Conservation (phyloP, 2,329 filamentous ascomycete species). For the Alternaria ethzedia region DNA sequence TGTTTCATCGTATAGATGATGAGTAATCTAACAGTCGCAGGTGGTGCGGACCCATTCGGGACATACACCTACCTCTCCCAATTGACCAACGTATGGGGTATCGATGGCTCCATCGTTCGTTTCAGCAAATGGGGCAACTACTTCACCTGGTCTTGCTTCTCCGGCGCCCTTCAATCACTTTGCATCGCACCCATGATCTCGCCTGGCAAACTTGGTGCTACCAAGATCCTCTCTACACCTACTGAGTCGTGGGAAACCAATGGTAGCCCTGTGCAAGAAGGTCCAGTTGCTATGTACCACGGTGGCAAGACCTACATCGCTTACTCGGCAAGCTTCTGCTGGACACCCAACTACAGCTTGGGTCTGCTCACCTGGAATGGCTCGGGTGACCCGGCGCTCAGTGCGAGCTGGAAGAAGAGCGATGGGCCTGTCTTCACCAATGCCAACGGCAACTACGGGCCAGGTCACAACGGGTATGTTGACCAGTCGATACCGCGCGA, state of each 20-base stretch:
- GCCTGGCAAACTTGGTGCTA: slow-evolving; percentile 54
- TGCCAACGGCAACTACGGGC: slow-evolving; percentile 64
- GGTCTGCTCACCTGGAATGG: slow-evolving; percentile 63
- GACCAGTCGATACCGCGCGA: background rate
- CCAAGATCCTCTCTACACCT: slow-evolving; percentile 59
- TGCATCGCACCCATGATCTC: slow-evolving; percentile 51
- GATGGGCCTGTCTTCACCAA: slow-evolving; percentile 58
- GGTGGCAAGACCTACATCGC: slow-evolving; percentile 60
- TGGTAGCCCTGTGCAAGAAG: slow-evolving; percentile 62
- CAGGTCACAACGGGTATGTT: slow-evolving; percentile 59
- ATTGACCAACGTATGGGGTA: slow-evolving; percentile 53
- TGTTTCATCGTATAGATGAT: too few relatives aligned
- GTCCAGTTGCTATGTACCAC: slow-evolving; percentile 60
- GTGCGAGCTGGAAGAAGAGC: slow-evolving; percentile 59
- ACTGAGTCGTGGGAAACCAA: slow-evolving; percentile 60
- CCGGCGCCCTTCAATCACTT: slow-evolving; percentile 51
- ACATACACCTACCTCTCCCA: slow-evolving; percentile 58
- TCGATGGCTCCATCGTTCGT: slow-evolving; percentile 62
- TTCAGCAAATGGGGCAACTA: slow-evolving; percentile 58
- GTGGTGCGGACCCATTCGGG: slow-evolving; percentile 61
- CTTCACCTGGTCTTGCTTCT: slow-evolving; percentile 63
- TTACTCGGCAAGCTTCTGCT: slow-evolving; percentile 64
- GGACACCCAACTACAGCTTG: slow-evolving; percentile 61
- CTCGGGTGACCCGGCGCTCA: slow-evolving; percentile 52
- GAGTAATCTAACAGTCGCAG: slow-evolving; percentile 33